These are phyloP conservation scores for Plasmodium yoelii DNA, from an alignment of 169 alveolate species.

Conservation along the genomic window DNA sequence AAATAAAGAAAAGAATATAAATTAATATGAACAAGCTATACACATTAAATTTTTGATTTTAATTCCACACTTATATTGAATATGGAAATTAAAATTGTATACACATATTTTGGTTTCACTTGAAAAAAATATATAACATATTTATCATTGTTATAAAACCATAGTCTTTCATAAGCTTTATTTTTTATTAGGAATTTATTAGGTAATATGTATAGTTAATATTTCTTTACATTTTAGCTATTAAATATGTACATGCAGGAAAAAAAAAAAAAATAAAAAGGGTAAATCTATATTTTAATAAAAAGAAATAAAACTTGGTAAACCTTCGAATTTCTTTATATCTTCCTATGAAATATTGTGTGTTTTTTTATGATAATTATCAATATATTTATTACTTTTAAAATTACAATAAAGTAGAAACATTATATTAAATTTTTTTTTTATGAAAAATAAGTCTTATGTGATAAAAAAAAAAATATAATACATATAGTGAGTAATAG, in stretches of 20 bases:
- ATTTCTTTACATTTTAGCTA: constrained; percentile 25
- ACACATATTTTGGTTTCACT: not conserved
- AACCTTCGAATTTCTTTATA: constrained; percentile 20
- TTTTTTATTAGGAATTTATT: not conserved
- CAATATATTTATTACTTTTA: constrained; percentile 4
- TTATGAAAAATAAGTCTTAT: constrained; percentile 30
- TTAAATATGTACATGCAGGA: constrained; percentile 21
- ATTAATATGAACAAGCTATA: not conserved
- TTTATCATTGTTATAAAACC: constrained; percentile 12
- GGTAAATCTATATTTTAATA: constrained; percentile 29
- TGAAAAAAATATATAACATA: constrained; percentile 9
- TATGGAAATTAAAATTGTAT: not conserved
- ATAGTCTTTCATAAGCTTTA: not conserved
- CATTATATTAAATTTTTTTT: not conserved
- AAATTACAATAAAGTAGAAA: constrained; percentile 15
- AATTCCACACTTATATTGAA: constrained; percentile 1
- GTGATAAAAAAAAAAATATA: not conserved
- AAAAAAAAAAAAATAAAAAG: constrained; percentile 39
- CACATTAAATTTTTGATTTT: not conserved
- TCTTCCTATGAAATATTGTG: constrained; percentile 37
- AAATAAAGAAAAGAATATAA: not conserved
- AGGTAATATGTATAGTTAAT: constrained; percentile 6
- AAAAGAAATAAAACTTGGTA: constrained; percentile 21
- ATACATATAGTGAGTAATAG: not conserved
- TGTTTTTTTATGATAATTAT: not conserved